Percentiles rank a stretch among this genome's conserved stretches.
Conservation (phyloP, 192 early-diverging fungal genomes). For the Backusella liffmaniae region DNA sequence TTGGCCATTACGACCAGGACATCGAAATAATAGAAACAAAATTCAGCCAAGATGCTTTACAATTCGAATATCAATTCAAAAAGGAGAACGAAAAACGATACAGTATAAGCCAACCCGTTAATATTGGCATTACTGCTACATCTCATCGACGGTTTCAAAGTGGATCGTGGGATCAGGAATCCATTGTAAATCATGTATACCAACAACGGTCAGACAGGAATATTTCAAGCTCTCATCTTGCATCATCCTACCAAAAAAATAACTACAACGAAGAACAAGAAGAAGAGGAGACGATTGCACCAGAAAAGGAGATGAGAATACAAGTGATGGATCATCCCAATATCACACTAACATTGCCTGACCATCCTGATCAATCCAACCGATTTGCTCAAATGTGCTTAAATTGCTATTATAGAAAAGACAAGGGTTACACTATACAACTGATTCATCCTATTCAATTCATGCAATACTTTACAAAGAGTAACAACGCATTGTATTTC, state of each 20-base stretch:
- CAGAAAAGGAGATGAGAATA: neutral
- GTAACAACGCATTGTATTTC: neutral
- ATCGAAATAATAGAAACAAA: neutral
- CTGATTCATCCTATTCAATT: constrained; percentile 8
- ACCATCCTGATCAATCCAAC: neutral
- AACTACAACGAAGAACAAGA: neutral
- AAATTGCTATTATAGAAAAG: neutral
- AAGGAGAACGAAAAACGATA: neutral
- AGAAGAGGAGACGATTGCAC: neutral
- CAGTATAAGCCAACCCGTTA: neutral
- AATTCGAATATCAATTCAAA: constrained; percentile 9
- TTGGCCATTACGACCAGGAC: neutral
- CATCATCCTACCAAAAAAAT: neutral
- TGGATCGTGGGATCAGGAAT: neutral
- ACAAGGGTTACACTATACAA: neutral
- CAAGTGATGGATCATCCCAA: neutral
- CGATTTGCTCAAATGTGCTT: constrained; percentile 11
- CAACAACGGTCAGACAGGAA: neutral
- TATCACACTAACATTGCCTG: neutral
- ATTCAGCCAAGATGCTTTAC: neutral
- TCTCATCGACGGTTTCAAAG: neutral
- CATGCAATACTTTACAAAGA: constrained; percentile 5
- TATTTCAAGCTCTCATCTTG: neutral
- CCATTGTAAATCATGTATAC: neutral
- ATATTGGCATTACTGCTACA: neutral